Evolutionary conservation across 441 rosid genomes (phyloP), one percentile per base, ranked within the genome.

Genomic region (Omphalea diandra): DNA sequence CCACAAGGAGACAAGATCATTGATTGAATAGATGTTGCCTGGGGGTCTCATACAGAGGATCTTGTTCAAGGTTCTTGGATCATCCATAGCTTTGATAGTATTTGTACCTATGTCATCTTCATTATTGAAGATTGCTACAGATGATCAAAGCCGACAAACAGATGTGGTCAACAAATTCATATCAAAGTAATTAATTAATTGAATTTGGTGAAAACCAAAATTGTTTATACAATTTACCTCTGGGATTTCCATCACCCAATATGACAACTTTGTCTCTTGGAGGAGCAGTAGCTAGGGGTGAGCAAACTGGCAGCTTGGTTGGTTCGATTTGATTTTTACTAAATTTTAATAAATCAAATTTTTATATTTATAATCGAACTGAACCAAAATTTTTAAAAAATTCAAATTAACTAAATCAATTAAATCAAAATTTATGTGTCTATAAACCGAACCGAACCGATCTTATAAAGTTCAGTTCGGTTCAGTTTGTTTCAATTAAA

Each of bases 1-100:
- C 55, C 55, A 50, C 55, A 50, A 22, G 55, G 27, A n/a, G 27
- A 50, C 24, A n/a, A 20, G 24, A 50, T n/a, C 27, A 20, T 40
- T 40, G 3, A 40, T 1, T 8, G 44, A 40, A 6, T 20, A 20
- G 26, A 49, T 49, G 54, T 49, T 49, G n/a, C 14, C 44, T 40
- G 44, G 44, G 14, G 44, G 44, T 40, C 44, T n/a, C n/a, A n/a
- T n/a, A 3, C 7, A 49, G 7, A 49, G 24, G 54, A n/a, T 49
- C 73, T 81, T 87, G 82, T 87, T 87, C 77, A 85, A 63, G 29
- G 91, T 85, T 78, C 85, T 79, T 15, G 85, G 85, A 77, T 84
- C 91, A 73, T 83, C 85, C 15, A 83, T 77, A 5, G 91, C 86
- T 44, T 74, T 78, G 52, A 87, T 87, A 12, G 88, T 82, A 67